These are phyloP conservation scores for Pyrus pyrifolia DNA, from an alignment of 306 rosid species.

Conservation along the genomic window DNA sequence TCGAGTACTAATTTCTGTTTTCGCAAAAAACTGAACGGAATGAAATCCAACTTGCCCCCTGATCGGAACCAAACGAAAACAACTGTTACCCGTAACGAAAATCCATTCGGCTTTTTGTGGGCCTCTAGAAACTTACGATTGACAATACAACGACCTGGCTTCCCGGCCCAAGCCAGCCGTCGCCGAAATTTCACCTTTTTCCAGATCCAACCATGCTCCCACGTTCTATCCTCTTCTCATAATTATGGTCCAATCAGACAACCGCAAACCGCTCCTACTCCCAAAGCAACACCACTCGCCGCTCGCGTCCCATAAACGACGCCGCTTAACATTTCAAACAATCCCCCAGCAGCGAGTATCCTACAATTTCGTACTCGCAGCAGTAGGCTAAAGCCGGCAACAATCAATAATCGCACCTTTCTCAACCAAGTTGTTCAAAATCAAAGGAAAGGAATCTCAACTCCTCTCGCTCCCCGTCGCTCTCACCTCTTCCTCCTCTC, in stretches of 20 bases:
- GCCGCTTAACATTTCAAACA: background rate
- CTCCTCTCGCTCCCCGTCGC: background rate
- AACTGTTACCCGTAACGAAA: too few species aligned
- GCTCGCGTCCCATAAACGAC: background rate
- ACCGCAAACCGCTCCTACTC: background rate
- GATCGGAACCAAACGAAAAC: too few species aligned
- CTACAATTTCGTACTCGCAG: background rate
- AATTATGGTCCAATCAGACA: background rate
- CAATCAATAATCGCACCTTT: background rate
- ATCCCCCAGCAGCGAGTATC: background rate
- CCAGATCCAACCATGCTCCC: background rate
- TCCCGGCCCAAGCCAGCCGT: background rate
- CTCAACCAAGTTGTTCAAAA: background rate
- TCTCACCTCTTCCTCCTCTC: background rate
- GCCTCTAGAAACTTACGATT: background rate
- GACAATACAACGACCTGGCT: background rate
- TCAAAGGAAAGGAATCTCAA: slow-evolving; percentile 9
- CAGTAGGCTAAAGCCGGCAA: background rate
- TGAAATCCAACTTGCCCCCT: too few species aligned
- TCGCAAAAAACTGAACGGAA: too few species aligned
- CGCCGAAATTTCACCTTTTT: slow-evolving; percentile 20
- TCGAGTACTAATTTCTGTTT: too few species aligned
- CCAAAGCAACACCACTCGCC: background rate
- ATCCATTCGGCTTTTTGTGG: background rate
- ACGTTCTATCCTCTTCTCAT: slow-evolving; percentile 14